Evolutionary conservation across 768 basidiomycete species (phyloP), one percentile per base, ranked within the genome.

Genomic region (Leucogyrophana mollusca): DNA sequence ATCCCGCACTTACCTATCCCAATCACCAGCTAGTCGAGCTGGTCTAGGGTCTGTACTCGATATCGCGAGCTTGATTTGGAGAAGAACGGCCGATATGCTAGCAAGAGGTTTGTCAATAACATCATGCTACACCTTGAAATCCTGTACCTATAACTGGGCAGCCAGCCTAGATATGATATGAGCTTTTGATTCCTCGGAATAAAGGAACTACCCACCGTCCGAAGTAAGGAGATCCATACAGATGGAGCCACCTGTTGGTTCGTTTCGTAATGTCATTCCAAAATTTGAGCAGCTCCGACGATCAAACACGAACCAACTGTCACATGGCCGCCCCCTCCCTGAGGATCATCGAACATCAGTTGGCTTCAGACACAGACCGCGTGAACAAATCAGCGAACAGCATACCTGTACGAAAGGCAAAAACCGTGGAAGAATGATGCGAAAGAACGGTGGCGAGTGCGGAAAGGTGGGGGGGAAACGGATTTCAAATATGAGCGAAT

Each of bases 181-280:
- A 45, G n/a, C n/a, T n/a, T n/a, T n/a, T n/a, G n/a, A n/a, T n/a
- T n/a, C n/a, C n/a, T n/a, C n/a, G n/a, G n/a, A n/a, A n/a, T n/a
- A 4, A 11, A 9, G 11, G 34, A 9, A 6, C 32, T 21, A 47
- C 73, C 53, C 44, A 79, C 82, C 83, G 48, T 83, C 79, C 0
- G 80, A 70, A 2, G 82, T 84, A 40, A 86, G 64, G 6, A 85
- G 66, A 58, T 87, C 85, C 83, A 87, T 85, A 54, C 85, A 87
- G 40, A 87, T 85, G 3, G 82, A 84, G 2, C 85, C 85, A 9
- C 84, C 82, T 79, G 50, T 25, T 5, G 4, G 35, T 42, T 17
- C 17, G 7, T 16, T 42, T n/a, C n/a, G n/a, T n/a, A n/a, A n/a
- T n/a, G n/a, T n/a, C n/a, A n/a, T n/a, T n/a, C n/a, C n/a, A n/a